phyloP scores from a whole-genome alignment of 2,329 filamentous ascomycete genomes.

The Fusarium sp. region DNA sequence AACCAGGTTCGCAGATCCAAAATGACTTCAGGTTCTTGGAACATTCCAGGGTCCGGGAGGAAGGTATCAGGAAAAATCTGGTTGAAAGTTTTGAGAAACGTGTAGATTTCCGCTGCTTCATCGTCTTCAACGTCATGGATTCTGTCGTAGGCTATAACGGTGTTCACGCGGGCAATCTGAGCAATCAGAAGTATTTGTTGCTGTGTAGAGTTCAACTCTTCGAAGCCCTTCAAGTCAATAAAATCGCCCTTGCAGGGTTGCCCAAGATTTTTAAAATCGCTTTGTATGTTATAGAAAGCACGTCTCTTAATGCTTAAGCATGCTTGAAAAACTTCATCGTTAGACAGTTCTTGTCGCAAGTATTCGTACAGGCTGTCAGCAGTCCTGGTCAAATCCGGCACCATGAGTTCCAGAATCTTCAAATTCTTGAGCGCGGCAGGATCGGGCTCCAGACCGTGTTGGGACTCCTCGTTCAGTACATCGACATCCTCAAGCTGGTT shows the following conservation, averaged over 20 bases:
- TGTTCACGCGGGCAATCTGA: conserved; percentile 52
- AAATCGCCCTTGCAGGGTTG: conserved; percentile 38
- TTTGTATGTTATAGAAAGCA: conserved; percentile 45
- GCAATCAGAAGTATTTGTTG: conserved; percentile 6
- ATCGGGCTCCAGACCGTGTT: conserved; percentile 17
- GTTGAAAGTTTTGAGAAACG: conserved; percentile 52
- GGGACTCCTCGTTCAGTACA: conserved; percentile 5
- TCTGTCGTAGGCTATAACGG: conserved; percentile 52
- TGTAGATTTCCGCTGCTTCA: conserved; percentile 28
- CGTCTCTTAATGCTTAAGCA: conserved; percentile 46
- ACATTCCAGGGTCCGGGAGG: conserved; percentile 26
- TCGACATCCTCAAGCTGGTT: conserved; percentile 7
- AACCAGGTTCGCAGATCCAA: conserved; percentile 55
- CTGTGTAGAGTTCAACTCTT: neutral
- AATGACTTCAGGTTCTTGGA: conserved; percentile 43
- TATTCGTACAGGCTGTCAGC: conserved; percentile 47
- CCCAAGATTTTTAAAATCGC: conserved; percentile 43
- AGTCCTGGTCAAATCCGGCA: conserved; percentile 47
- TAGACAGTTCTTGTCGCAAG: conserved; percentile 30
- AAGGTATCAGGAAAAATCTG: conserved; percentile 50
- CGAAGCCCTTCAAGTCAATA: conserved; percentile 46
- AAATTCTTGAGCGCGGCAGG: conserved; percentile 22
- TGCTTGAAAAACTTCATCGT: conserved; percentile 39
- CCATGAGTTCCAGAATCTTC: conserved; percentile 42
- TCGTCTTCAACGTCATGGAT: conserved; percentile 34